Evolutionary conservation across 371 early-diverging fungal species (phyloP).

Genomic region (Cokeromyces recurvatus): DNA sequence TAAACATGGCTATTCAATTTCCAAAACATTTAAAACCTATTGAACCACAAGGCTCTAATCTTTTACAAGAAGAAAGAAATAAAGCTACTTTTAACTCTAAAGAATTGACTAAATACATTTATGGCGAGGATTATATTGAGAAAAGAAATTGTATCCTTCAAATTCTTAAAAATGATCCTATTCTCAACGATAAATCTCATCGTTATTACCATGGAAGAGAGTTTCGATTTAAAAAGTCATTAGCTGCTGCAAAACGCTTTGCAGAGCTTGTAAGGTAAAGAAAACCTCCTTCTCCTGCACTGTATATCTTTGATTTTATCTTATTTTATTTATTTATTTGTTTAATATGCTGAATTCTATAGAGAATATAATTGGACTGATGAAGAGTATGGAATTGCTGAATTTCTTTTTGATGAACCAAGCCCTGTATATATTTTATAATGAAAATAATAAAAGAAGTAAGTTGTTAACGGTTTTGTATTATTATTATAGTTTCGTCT

Average conservation of each 20-base stretch:
- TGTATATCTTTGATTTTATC: no score
- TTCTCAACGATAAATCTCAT: constrained; percentile 50
- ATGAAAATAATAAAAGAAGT: no score
- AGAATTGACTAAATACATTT: constrained; percentile 36
- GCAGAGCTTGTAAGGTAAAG: constrained; percentile 45
- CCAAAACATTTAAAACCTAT: constrained; percentile 49
- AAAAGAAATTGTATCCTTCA: constrained; percentile 36
- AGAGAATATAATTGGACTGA: constrained; percentile 50
- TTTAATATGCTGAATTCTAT: no score
- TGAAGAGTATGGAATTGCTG: constrained; percentile 52
- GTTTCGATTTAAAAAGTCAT: constrained; percentile 43
- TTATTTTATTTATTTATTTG: no score
- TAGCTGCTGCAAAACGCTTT: constrained; percentile 46
- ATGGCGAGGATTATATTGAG: constrained; percentile 38
- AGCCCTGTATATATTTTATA: constrained; percentile 40
- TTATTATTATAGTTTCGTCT: constrained; percentile 34
- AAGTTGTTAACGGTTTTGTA: no score
- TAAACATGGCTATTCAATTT: constrained; percentile 25
- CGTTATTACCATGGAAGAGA: constrained; percentile 52
- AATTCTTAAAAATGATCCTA: constrained; percentile 50
- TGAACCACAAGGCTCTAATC: constrained; percentile 46
- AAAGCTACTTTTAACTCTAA: constrained; percentile 33
- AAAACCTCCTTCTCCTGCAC: no score
- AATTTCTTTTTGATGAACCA: constrained; percentile 50
- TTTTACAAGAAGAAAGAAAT: constrained; percentile 39